Evolutionary conservation across 176 grass and related monocot species (phyloP).

Genomic region (Bothriochloa decipiens): DNA sequence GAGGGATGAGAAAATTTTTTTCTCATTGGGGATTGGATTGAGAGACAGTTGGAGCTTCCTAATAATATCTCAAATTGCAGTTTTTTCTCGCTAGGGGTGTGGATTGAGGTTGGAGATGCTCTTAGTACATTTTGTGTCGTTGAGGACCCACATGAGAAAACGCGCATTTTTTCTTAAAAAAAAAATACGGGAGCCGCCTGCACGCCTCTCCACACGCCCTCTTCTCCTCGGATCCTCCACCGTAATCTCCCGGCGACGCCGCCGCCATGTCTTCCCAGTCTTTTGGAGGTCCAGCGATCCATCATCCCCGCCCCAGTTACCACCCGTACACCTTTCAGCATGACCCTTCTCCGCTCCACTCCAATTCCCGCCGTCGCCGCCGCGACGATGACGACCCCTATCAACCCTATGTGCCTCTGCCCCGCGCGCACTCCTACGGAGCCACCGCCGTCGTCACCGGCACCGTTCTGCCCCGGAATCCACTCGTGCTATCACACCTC

Average conservation of each 20-base stretch:
- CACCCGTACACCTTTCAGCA: conserved; percentile 13
- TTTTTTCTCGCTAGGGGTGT: no score
- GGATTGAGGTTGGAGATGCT: no score
- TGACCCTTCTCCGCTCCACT: not conserved
- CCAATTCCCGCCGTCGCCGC: conserved; percentile 33
- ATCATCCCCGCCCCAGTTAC: not conserved
- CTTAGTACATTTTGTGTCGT: no score
- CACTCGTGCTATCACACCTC: conserved; percentile 23
- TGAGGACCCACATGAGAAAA: no score
- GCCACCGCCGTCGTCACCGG: not conserved
- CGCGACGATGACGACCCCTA: conserved; percentile 30
- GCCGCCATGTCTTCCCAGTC: conserved; percentile 43
- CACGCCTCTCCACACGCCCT: not conserved
- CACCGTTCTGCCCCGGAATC: not conserved
- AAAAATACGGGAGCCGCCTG: no score
- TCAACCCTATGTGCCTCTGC: not conserved
- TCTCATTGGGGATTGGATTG: no score
- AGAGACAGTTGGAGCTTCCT: no score
- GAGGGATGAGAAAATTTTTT: no score
- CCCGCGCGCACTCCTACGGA: not conserved
- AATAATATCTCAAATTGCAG: no score
- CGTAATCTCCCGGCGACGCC: not conserved
- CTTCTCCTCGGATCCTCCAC: not conserved
- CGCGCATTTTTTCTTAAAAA: no score
- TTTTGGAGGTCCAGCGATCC: conserved; percentile 14